A percentile compares a stretch with the other conserved stretches of the same genome.
Conservation (phyloP, 495 filamentous ascomycete genomes). For the Haplographium delicatum region DNA sequence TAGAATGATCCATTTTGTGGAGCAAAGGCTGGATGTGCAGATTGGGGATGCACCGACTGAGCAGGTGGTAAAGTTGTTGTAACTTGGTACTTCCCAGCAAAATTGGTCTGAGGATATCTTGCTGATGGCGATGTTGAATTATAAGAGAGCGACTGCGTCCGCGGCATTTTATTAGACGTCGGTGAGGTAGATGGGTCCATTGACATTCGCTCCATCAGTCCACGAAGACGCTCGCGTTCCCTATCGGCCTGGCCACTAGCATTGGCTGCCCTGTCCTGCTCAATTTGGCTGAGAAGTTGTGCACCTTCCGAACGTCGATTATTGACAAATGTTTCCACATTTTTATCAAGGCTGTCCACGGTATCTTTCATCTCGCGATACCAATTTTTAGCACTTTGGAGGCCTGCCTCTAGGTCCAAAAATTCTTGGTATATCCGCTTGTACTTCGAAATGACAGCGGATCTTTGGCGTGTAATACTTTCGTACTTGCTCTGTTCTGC, state of each 20-base stretch:
- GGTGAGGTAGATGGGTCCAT: conserved; percentile 56
- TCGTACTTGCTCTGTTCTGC: conserved; percentile 95
- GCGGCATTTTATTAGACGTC: conserved; percentile 38
- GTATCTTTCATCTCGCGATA: conserved; percentile 95
- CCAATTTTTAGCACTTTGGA: conserved; percentile 82
- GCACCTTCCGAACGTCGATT: conserved; percentile 90
- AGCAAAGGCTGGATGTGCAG: conserved; percentile 27
- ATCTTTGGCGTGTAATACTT: conserved; percentile 73
- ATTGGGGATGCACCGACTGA: conserved; percentile 25
- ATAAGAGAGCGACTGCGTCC: conserved; percentile 40
- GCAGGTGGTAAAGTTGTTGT: conserved; percentile 41
- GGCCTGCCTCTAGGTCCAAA: conserved; percentile 79
- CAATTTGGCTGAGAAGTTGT: conserved; percentile 81
- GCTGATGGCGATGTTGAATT: conserved; percentile 35
- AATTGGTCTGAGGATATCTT: conserved; percentile 43
- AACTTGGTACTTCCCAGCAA: conserved; percentile 45
- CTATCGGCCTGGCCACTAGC: conserved; percentile 72
- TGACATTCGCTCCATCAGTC: conserved; percentile 93
- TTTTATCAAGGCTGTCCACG: conserved; percentile 90
- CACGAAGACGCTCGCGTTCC: conserved; percentile 78
- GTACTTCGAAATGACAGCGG: conserved; percentile 77
- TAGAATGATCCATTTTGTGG: conserved; percentile 29
- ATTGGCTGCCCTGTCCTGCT: conserved; percentile 63
- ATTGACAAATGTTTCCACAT: conserved; percentile 93
- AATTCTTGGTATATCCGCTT: conserved; percentile 91